Evolutionary conservation across 140 eudicot species (phyloP), one percentile per base, ranked within the genome.

Genomic region (Ambrosia hybrid): DNA sequence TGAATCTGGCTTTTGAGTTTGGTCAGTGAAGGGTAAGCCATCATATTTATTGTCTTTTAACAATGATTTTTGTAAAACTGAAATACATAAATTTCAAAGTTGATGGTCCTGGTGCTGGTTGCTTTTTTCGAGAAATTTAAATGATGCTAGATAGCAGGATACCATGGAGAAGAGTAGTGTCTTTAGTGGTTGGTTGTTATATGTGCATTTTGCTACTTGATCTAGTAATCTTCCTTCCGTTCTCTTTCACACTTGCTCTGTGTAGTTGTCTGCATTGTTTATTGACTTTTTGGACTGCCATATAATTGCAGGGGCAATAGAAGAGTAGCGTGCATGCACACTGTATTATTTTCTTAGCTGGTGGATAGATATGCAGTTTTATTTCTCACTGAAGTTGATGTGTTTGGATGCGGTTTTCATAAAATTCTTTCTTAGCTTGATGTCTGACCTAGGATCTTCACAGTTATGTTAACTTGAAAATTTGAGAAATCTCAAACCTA

Each of bases 351-450:
- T 86, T 80, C 87, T 84, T 90, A 88, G 97, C 96, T 88, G 97
- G 95, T 84, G 97, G 98, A 83, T 93, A 87, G 93, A 85, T 90
- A 87, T 85, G 99, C 93, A 85, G 91, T 90, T 84, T 80, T 86
- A 80, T 81, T 83, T 89, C 84, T 81, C 91, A 76, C 91, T 85
- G 91, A 90, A 88, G 96, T 90, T 90, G 88, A 88, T 87, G 79
- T 83, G 81, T 80, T 82, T 93, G 82, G 89, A 83, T 85, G 86
- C 93, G 73, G 85, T 84, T 84, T 68, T 80, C 78, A 58, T 76
- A 83, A 78, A 73, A 80, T 58, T 79, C 62, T 75, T 72, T 82
- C 59, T 65, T 86, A 82, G 77, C 76, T 74, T 80, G 81, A 78
- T 67, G 80, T 48, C 75, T 92, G 85, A 78, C 75, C 72, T 91